Percentiles rank a stretch among this genome's conserved stretches.
Evolutionary conservation across 1,284 basidiomycete genomes (phyloP).

Genomic region (Leccinum olivaceoglutinosum): DNA sequence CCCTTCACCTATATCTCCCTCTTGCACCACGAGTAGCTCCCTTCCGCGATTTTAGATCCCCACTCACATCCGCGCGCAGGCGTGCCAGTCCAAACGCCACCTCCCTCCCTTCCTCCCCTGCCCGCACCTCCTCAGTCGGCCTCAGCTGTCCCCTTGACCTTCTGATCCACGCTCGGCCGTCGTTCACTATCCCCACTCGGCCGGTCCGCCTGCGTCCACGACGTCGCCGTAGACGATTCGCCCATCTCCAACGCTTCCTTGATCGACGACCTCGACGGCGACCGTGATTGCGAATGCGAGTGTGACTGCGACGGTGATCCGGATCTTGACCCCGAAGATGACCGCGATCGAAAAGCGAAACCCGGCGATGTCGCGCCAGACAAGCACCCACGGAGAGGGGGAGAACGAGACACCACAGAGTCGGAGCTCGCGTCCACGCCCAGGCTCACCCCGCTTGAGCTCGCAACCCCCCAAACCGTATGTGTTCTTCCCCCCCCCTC

Average conservation of each 20-base stretch:
- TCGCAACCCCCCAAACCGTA: neutral
- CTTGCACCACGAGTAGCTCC: conserved; percentile 19
- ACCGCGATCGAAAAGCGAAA: conserved; percentile 1
- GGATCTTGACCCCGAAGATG: neutral
- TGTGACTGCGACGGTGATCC: neutral
- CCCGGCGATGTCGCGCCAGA: neutral
- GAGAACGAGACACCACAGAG: conserved; percentile 1
- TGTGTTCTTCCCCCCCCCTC: neutral
- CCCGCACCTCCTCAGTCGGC: neutral
- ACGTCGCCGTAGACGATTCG: conserved; percentile 25
- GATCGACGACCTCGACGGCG: conserved; percentile 14
- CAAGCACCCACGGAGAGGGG: neutral
- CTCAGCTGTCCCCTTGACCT: conserved; percentile 9
- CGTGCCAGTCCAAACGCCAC: neutral
- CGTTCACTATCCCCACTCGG: conserved; percentile 11
- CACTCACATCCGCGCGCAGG: neutral
- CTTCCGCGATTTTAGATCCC: conserved; percentile 6
- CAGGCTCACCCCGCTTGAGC: too few species aligned
- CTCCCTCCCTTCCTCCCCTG: neutral
- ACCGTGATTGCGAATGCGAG: conserved; percentile 9
- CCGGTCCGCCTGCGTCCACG: conserved; percentile 20
- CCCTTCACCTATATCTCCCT: conserved; percentile 27
- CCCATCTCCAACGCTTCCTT: conserved; percentile 11
- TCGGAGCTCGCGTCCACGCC: neutral
- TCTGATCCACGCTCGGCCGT: neutral